Base-by-base conservation (phyloP, 139 green algal species). In the Pseudopediastrum boryanum region DNA sequence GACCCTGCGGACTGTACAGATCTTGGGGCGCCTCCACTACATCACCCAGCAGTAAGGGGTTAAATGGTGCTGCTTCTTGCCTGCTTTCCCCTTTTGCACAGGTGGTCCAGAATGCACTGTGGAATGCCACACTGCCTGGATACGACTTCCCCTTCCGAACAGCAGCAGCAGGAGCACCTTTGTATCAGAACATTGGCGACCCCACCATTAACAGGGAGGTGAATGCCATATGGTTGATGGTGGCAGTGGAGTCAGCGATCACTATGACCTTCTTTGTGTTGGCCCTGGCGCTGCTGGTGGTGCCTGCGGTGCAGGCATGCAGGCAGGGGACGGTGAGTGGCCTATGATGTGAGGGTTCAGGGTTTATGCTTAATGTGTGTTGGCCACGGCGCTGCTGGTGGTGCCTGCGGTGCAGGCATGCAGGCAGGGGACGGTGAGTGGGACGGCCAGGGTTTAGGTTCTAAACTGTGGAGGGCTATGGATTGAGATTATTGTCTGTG, bases 321-420 rank as follows among this genome's bases (percentile, higher is more conserved):
- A 78, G 71, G 39, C 71, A 78, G 41, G 27, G 69, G 35, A 68
- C 44, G 71, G 71, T 78, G 38, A 76, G 48, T 29, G 19, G 38
- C 2, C n/a, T n/a, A n/a, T n/a, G n/a, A n/a, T n/a, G n/a, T n/a
- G n/a, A n/a, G n/a, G n/a, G n/a, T n/a, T n/a, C n/a, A n/a, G n/a
- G n/a, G n/a, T n/a, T n/a, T n/a, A 67, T 67, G 2, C n/a, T 41
- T 41, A 31, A 19, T 25, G 12, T 25, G 12, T 67, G 58, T 31
- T 35, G 27, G n/a, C 58, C 9, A 19, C 25, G 10, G 9, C 10
- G 13, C 56, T 38, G 56, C 10, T 10, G 56, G 25, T 19, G 13
- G 25, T 31, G 10, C 10, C 19, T 27, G 10, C 9, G 21, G 10
- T 31, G 56, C 8, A 31, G 56, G 21, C 56, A n/a, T 27, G 19